phyloP scores from a whole-genome alignment of 352 stramenopile species.

The Peronospora destructor region DNA sequence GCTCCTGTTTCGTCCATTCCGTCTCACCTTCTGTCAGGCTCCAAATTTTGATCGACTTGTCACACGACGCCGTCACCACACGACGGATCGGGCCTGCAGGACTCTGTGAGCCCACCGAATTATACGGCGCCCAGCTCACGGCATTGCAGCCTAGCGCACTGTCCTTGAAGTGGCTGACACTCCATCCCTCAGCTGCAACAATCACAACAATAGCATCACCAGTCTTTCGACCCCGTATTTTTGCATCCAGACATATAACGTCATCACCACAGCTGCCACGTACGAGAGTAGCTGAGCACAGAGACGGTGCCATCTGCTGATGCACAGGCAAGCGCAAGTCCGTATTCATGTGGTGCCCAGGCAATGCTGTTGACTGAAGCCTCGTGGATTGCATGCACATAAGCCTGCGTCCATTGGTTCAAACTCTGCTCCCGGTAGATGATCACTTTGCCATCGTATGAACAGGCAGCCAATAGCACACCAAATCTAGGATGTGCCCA shows the following conservation, averaged over 20 bases:
- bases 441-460: slow-evolving; percentile 96
- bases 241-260: not conserved
- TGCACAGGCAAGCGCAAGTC: slow-evolving; percentile 89
- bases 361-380: slow-evolving; percentile 92
- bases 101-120: slow-evolving; percentile 50
- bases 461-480: slow-evolving; percentile 93
- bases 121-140: slow-evolving; percentile 93
- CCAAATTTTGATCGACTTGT: slow-evolving; percentile 98
- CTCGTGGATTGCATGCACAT: slow-evolving; percentile 86
- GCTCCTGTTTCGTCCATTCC: slow-evolving; percentile 75
- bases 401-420: slow-evolving; percentile 91
- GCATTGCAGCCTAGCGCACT: slow-evolving; percentile 94
- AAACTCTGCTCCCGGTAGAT: slow-evolving; percentile 93
- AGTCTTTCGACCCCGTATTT: not conserved
- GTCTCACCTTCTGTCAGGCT: slow-evolving; percentile 62
- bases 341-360: slow-evolving; percentile 96
- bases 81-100: slow-evolving; percentile 50
- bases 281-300: slow-evolving; percentile 77
- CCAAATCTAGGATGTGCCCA: slow-evolving; percentile 99
- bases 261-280: slow-evolving; percentile 9
- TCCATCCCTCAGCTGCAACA: slow-evolving; percentile 78
- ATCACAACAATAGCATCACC: slow-evolving; percentile 4
- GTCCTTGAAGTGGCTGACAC: slow-evolving; percentile 90
- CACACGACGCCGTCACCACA: slow-evolving; percentile 94
- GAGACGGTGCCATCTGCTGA: slow-evolving; percentile 94